Conservation (phyloP, 2,329 filamentous ascomycete genomes). For the Microdochium paspali region DNA sequence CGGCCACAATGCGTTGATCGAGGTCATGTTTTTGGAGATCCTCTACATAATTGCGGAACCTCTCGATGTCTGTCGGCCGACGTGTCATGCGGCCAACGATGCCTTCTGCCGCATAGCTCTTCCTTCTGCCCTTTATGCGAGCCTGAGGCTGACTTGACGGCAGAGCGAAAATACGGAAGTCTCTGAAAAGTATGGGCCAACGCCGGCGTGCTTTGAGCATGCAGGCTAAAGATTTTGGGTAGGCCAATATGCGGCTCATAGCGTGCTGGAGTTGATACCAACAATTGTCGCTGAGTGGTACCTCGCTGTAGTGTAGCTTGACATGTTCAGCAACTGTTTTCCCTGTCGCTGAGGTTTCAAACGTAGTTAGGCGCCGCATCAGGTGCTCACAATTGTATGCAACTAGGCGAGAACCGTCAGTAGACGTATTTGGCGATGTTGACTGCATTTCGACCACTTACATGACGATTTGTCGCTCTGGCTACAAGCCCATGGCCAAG, state of each 20-base stretch:
- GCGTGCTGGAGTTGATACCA: conserved; percentile 8
- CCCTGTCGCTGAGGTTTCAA: conserved; percentile 1
- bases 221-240: conserved; percentile 3
- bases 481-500: background rate
- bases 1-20: conserved; percentile 2
- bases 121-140: conserved; percentile 1
- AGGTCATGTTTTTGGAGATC: conserved; percentile 5
- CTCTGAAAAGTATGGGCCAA: conserved; percentile 9
- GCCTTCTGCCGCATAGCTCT: conserved; percentile 2
- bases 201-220: background rate
- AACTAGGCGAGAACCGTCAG: background rate
- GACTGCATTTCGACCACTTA: too few relatives aligned
- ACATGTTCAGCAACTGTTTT: background rate
- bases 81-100: conserved; percentile 10
- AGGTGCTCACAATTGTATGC: background rate
- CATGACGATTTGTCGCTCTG: too few relatives aligned
- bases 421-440: background rate
- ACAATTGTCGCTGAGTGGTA: conserved; percentile 1
- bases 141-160: conserved; percentile 2
- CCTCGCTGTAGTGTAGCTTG: conserved; percentile 1
- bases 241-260: conserved; percentile 6
- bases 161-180: conserved; percentile 2
- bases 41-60: conserved; percentile 1
- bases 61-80: background rate
- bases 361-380: background rate